Evolutionary conservation across 805 yeast genomes (phyloP), one percentile per base, ranked within the genome.

Genomic region (Wickerhamomyces sydowiorum): DNA sequence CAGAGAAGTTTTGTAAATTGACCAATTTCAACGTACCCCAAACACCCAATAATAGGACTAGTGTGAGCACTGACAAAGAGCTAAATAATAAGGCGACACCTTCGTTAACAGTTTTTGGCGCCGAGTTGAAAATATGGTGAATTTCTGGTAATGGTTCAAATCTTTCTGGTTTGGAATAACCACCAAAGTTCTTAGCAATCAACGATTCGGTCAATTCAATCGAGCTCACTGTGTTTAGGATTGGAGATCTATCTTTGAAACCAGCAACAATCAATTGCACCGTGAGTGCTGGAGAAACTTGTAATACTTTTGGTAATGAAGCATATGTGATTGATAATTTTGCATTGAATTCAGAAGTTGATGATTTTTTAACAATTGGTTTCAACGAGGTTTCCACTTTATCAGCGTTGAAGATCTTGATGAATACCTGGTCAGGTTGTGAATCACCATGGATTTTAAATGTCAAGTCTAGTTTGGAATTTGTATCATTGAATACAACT

Each of bases 71-170:
- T 5, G 57, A 49, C 3, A 48, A 23, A 1, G 44, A 24, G 2
- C 54, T 44, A 40, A 57, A 57, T 0, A 33, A 29, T 14, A 53
- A 4, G 1, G 61, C 54, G 30, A 56, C 44, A 3, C 25, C 14
- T 2, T 53, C 6, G 36, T 45, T 44, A 6, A 54, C 60, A 1
- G 49, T 46, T 41, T 48, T 47, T 41, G 57, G 53, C 9, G 57
- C 36, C 15, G 39, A 22, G 20, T 50, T 43, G 48, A 57, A 57
- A 25, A 57, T 47, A 43, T 57, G 60, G 35, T 50, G 53, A 39
- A 57, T 57, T 41, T 57, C 61, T 12, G 53, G 53, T 41, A 51
- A 47, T 14, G 47, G 35, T 9, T 46, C 54, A 31, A 51, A 54
- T 43, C 47, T 54, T 30, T 46, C 45, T 8, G 53, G 38, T 30